These are phyloP conservation scores for Brassica balearica DNA, from an alignment of 441 rosid species.

Conservation along the genomic window DNA sequence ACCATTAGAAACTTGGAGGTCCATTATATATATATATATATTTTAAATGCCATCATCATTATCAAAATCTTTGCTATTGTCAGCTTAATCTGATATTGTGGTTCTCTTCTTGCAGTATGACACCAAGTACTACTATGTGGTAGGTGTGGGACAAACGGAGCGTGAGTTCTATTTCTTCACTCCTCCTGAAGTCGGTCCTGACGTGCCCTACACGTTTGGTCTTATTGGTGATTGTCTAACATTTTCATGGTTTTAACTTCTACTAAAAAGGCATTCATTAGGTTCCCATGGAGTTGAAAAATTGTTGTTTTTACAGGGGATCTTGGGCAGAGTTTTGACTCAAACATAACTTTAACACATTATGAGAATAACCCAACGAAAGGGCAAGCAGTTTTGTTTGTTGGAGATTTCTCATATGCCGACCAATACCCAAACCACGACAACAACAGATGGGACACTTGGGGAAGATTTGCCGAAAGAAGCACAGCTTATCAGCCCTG, in stretches of 20 bases:
- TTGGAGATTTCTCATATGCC: conserved; percentile 16
- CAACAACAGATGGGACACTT: neutral
- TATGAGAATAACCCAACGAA: conserved; percentile 6
- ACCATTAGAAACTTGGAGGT: neutral
- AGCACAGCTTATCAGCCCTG: conserved; percentile 4
- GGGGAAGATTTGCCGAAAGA: conserved; percentile 1
- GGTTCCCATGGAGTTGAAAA: neutral
- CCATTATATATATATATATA: neutral
- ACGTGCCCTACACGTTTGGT: conserved; percentile 91
- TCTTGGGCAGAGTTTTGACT: conserved; percentile 17
- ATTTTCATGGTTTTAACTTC: neutral
- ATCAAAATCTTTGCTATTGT: neutral
- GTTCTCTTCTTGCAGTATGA: conserved; percentile 51
- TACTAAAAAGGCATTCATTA: neutral
- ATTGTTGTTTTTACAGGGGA: neutral
- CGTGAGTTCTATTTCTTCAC: conserved; percentile 74
- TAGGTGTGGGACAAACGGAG: conserved; percentile 59
- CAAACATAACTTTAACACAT: conserved; percentile 8
- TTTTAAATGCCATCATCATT: neutral
- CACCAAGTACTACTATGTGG: conserved; percentile 73
- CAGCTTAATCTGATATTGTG: conserved; percentile 4
- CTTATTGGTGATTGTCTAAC: neutral
- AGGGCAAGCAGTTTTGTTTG: conserved; percentile 7
- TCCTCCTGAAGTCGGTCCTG: conserved; percentile 84
- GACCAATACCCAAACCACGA: neutral